Evolutionary conservation across 495 filamentous ascomycete genomes (phyloP).

Genomic region (Penicillium subrubescens): DNA sequence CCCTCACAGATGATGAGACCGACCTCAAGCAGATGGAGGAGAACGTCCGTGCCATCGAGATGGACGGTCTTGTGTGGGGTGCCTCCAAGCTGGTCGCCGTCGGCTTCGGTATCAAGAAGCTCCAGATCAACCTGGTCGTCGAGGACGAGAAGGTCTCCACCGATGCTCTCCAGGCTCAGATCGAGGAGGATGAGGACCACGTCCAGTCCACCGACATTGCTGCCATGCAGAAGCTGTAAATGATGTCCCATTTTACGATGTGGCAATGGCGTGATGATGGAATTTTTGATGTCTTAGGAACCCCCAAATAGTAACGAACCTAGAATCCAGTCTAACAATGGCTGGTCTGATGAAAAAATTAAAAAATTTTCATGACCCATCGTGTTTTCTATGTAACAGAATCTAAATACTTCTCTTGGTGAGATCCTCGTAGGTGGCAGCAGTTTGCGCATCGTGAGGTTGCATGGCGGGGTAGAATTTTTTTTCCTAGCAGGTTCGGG

Average conservation of each 20-base stretch:
- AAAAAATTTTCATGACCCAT: conserved; percentile 34
- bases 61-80: conserved; percentile 97
- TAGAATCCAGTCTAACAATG: conserved; percentile 28
- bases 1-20: conserved; percentile 80
- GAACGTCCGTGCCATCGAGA: conserved; percentile 81
- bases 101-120: conserved; percentile 98
- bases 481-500: conserved; percentile 1
- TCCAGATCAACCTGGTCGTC: conserved; percentile 96
- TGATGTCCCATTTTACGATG: conserved; percentile 40
- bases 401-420: not conserved
- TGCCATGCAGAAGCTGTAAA: conserved; percentile 93
- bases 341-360: conserved; percentile 35
- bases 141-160: conserved; percentile 96
- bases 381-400: not conserved
- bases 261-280: conserved; percentile 44
- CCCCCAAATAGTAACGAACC: conserved; percentile 31
- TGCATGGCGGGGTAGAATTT: conserved; percentile 1
- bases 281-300: conserved; percentile 42
- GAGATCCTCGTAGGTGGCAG: not conserved
- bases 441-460: not conserved
- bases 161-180: conserved; percentile 83
- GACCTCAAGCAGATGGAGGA: conserved; percentile 80
- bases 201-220: conserved; percentile 93
- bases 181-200: conserved; percentile 90
- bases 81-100: conserved; percentile 85